phyloP scores from a whole-genome alignment of 1,284 basidiomycete genomes.

The Takashimella koratensis region DNA sequence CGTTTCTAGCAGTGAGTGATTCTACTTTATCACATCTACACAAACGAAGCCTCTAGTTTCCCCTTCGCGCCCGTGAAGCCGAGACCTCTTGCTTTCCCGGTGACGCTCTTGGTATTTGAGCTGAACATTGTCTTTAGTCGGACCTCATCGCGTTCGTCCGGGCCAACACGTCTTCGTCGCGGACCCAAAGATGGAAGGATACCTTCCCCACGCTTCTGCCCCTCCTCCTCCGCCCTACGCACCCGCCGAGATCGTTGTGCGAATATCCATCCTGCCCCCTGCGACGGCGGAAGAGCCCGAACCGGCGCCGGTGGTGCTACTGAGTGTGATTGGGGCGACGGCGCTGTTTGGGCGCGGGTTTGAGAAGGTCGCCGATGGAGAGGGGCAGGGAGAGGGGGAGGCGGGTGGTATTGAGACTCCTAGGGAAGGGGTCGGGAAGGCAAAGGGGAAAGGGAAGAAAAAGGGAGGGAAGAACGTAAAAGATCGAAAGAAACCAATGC shows the following conservation, averaged over 20 bases:
- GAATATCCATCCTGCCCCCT: slow-evolving; percentile 16
- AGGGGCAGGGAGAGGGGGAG: background rate
- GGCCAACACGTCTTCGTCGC: slow-evolving; percentile 75
- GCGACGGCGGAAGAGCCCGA: background rate
- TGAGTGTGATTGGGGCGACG: slow-evolving; percentile 1
- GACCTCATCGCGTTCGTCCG: slow-evolving; percentile 69
- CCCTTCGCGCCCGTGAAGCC: too few species aligned
- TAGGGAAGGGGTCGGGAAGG: background rate
- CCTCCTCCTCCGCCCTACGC: slow-evolving; percentile 18
- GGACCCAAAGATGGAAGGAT: slow-evolving; percentile 53
- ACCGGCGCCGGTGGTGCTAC: background rate
- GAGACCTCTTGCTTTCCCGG: too few species aligned
- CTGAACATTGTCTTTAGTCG: too few species aligned
- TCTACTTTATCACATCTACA: slow-evolving; percentile 1
- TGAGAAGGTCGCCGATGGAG: background rate
- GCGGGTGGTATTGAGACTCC: background rate
- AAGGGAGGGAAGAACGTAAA: background rate
- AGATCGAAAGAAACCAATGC: background rate
- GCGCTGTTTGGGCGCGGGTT: slow-evolving; percentile 10
- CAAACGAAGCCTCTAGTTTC: background rate
- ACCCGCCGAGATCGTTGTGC: slow-evolving; percentile 27
- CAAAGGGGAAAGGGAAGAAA: background rate
- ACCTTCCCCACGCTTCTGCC: slow-evolving; percentile 54
- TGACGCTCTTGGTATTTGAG: too few species aligned
- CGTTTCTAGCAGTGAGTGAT: slow-evolving; percentile 70